phyloP scores from a whole-genome alignment of 2,329 filamentous ascomycete genomes.

The Lecanosticta acicola region DNA sequence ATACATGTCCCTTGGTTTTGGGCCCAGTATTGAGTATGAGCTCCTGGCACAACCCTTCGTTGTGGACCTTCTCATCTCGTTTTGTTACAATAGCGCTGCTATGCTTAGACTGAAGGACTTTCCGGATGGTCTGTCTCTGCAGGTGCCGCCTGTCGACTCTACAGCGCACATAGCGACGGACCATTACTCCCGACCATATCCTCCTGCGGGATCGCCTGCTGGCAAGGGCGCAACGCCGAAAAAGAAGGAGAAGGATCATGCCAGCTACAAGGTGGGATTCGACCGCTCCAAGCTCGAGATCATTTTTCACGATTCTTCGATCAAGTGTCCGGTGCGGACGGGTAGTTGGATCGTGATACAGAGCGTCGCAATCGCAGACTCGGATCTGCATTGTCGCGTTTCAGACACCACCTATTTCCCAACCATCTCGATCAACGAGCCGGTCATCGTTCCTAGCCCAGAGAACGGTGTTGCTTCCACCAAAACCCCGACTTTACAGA shows the following conservation, averaged over 20 bases:
- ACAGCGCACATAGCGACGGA: slow-evolving; percentile 2
- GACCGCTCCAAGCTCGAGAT: slow-evolving; percentile 40
- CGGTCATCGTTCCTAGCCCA: slow-evolving; percentile 11
- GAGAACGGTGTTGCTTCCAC: not conserved
- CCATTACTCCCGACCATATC: slow-evolving; percentile 5
- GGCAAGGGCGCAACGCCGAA: slow-evolving; percentile 2
- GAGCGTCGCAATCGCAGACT: slow-evolving; percentile 6
- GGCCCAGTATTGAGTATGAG: slow-evolving; percentile 78
- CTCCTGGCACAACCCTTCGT: slow-evolving; percentile 73
- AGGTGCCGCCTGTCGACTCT: slow-evolving; percentile 41
- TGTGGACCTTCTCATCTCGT: slow-evolving; percentile 76
- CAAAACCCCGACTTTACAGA: slow-evolving; percentile 3
- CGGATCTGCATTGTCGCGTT: slow-evolving; percentile 48
- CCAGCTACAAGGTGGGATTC: slow-evolving; percentile 24
- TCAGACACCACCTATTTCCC: slow-evolving; percentile 42
- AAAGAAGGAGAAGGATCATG: not conserved
- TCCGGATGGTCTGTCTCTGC: slow-evolving; percentile 52
- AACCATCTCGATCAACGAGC: slow-evolving; percentile 35
- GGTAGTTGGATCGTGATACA: slow-evolving; percentile 49
- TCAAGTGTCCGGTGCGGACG: slow-evolving; percentile 34
- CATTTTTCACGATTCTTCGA: slow-evolving; percentile 31
- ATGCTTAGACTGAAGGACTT: slow-evolving; percentile 46
- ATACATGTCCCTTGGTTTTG: slow-evolving; percentile 80
- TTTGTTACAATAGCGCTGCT: slow-evolving; percentile 62
- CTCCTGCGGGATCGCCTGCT: not conserved